Evolutionary conservation across 495 filamentous ascomycete species (phyloP), one percentile per base, ranked within the genome.

Genomic region (Tuber microsphaerosporum): DNA sequence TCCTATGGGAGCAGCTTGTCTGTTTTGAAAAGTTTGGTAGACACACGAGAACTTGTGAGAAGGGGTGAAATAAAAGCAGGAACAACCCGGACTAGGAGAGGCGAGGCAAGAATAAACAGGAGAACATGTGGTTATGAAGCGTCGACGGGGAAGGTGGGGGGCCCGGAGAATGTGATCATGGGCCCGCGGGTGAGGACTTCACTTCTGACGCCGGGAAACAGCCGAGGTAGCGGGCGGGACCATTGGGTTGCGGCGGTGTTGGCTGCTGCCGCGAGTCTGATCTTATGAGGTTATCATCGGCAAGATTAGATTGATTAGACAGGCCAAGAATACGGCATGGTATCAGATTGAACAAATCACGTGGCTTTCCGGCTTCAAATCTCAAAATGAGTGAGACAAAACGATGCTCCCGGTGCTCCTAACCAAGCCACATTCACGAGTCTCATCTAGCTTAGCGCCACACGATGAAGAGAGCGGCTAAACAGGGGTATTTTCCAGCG

Each of bases 181-280:
- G n/a, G n/a, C 56, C 56, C 56, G 26, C n/a, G 26, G 56, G 12
- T 31, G 56, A 61, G 56, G 14, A n/a, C 10, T 31, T 31, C 10
- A 61, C 51, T 61, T 61, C 51, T 61, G 51, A 61, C 51, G 10
- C 51, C 51, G 51, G 56, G 56, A 34, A 65, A 65, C 56, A 65
- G 56, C 56, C 56, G 56, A 65, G 56, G 56, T 65, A 65, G 2
- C 12, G 26, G n/a, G 56, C 26, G 56, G 56, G 56, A 65, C 34
- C 56, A 3, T 65, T 31, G 26, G n/a, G 26, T 34, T 34, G 56
- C 26, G n/a, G 26, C 26, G 10, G 56, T 65, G 26, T 65, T 65
- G 56, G 56, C 12, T 65, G 56, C 56, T 34, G 26, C 56, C 56
- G 2, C 12, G 48, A 26, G 26, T 65, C 14, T 7, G 14, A 65